Evolutionary conservation across 495 filamentous ascomycete genomes (phyloP), one percentile per base, ranked within the genome.

Genomic region (Rhypophila decipiens): DNA sequence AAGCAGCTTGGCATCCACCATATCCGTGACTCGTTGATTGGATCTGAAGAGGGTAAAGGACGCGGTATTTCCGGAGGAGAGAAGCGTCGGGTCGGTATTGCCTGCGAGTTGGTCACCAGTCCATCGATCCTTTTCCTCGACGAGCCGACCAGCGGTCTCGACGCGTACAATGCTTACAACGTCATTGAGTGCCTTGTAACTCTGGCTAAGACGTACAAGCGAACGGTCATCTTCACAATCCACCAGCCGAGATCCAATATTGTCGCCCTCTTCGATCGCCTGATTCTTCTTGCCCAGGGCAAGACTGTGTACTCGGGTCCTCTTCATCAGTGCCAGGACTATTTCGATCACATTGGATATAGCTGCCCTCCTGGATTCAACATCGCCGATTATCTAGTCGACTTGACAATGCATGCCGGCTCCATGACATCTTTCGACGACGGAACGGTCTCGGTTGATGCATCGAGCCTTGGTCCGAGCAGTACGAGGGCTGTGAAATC

Each of bases 211-310:
- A 91, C 83, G 23, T 97, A 96, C 71, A 90, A 95, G 61, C 79
- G 93, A 39, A 98, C 93, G 1, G 87, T 98, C 49, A 86, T 98
- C 46, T 96, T 98, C 72, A 98, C 93, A 4, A 98, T 98, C 52
- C 93, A 98, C 66, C 93, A 98, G 53, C 93, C 93, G n/a, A 78
- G 95, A 48, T 97, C 93, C n/a, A 98, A 98, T 57, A 98, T 98
- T 55, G 93, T 97, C 23, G 93, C 93, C n/a, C 76, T 98, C 24
- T 98, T 98, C 57, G 94, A 98, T 61, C 82, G 91, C 46, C 75
- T 98, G 15, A 79, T 98, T 50, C 81, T 98, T 15, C 73, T 98
- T 27, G 93, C 93, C 7, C 82, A 87, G 54, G 93, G 93, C 29
- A 86, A 82, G 56, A 85, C 87, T 2, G 91, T 98, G 7, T 98